Base-by-base conservation (phyloP, 2,329 filamentous ascomycete species). In the Penicillium concentricum region DNA sequence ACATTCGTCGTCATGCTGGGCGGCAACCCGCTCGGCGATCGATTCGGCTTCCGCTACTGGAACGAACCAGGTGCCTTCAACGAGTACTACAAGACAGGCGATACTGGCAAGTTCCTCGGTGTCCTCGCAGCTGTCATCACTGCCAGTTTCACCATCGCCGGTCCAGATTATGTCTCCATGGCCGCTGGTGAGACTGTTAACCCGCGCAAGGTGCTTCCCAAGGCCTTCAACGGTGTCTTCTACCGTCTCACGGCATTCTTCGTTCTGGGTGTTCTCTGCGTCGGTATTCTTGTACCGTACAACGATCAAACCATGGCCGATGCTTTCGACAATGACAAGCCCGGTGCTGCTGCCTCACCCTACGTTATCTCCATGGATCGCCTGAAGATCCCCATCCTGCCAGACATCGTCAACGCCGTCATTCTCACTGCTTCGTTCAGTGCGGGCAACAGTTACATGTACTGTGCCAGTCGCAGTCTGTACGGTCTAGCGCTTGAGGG, bases 1-100 rank as follows among this genome's bases (percentile, higher is more conserved):
- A 93, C 91, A 2, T 91, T 96, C 67, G 81, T 95, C 61, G 85
- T 86, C 61, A 93, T 94, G 87, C 76, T 94, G 1, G 91, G 91
- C 8, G 91, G 89, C 3, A 94, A 93, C 63, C 91, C 91, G 0
- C 71, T 85, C 0, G 79, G 83, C 37, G 88, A 92, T 63, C 78
- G 83, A 0, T 90, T 90, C 60, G 90, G 90, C 0, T 93, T 93
- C 69, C 81, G 87, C 18, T 85, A 87, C 68, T 89, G 87, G 79
- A 74, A 73, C 13, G 69, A 80, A 9, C 90, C 89, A 0, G 90
- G 90, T 1, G 80, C 89, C 0, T 92, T 93, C 69, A 82, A 83
- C 3, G 82, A 87, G 59, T 81, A 87, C 46, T 86, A 88, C 68
- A 83, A 81, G 34, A 78, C 78, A 0, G 90, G 89, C 0, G 69